Conservation (phyloP, 345 rosid species). For the Salix koriyanagi region DNA sequence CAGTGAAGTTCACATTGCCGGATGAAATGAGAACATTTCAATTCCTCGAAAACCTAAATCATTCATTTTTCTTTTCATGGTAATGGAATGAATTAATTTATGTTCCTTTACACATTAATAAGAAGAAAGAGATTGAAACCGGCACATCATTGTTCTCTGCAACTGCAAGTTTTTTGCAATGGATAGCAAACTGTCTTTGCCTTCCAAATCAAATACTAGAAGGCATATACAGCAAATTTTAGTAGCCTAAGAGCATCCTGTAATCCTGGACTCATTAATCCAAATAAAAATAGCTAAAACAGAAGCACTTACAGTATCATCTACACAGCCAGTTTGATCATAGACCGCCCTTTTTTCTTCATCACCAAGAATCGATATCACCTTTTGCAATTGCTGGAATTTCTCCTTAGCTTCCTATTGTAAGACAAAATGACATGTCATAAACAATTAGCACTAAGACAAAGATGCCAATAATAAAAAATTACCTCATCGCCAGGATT, state of each 20-base stretch:
- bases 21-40: not conserved
- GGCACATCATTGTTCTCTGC: not conserved
- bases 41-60: not conserved
- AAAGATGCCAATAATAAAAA: not conserved
- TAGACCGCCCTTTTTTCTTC: constrained; percentile 75
- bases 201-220: not conserved
- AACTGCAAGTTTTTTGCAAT: not conserved
- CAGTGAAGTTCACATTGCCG: not conserved
- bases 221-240: not conserved
- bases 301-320: constrained; percentile 72
- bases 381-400: constrained; percentile 92
- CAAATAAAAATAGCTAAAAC: not conserved
- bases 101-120: not conserved
- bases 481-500: constrained; percentile 81
- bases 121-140: not conserved
- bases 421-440: not conserved
- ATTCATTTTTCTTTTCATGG: not conserved
- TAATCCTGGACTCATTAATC: not conserved
- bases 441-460: not conserved
- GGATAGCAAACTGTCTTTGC: not conserved
- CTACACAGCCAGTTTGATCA: constrained; percentile 84
- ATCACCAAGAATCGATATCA: constrained; percentile 83
- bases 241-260: not conserved
- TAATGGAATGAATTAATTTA: not conserved
- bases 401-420: constrained; percentile 88